Conservation (phyloP, 2,329 filamentous ascomycete species). For the Beauveria varroae region DNA sequence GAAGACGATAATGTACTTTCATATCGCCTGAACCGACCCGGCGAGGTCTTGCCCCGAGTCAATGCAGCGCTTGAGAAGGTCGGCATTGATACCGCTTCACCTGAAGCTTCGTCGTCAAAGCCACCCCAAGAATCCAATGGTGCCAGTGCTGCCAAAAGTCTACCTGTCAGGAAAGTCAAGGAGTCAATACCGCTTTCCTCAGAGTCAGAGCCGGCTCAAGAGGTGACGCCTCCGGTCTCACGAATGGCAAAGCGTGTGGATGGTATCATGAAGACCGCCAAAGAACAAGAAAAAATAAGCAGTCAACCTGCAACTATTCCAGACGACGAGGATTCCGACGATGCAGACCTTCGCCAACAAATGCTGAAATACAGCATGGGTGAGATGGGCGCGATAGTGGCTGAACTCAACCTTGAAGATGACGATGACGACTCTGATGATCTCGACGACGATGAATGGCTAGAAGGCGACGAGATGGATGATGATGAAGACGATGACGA, state of each 20-base stretch:
- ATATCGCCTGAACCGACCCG: slow-evolving; percentile 57
- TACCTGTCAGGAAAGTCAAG: neutral
- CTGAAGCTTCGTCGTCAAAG: neutral
- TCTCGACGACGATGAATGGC: slow-evolving; percentile 45
- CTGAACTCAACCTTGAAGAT: slow-evolving; percentile 80
- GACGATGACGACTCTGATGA: slow-evolving; percentile 47
- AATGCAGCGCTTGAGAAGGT: slow-evolving; percentile 68
- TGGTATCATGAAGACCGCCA: slow-evolving; percentile 49
- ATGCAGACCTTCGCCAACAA: slow-evolving; percentile 70
- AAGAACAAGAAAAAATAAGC: slow-evolving; percentile 43
- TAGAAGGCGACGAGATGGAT: slow-evolving; percentile 44
- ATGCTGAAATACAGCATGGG: slow-evolving; percentile 88
- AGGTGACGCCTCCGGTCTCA: slow-evolving; percentile 22
- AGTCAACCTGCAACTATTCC: slow-evolving; percentile 50
- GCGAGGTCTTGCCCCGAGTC: slow-evolving; percentile 58
- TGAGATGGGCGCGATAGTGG: slow-evolving; percentile 86
- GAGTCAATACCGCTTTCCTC: neutral
- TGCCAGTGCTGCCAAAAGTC: neutral
- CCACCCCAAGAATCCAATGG: neutral
- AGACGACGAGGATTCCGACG: slow-evolving; percentile 69
- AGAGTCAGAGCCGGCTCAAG: slow-evolving; percentile 18
- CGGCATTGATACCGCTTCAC: slow-evolving; percentile 39
- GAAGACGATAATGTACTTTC: slow-evolving; percentile 81
- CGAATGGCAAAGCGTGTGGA: slow-evolving; percentile 42
- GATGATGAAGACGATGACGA: slow-evolving; percentile 51